These are phyloP conservation scores for Amanita polypyramis DNA, from an alignment of 768 basidiomycete genomes.

Conservation along the genomic window DNA sequence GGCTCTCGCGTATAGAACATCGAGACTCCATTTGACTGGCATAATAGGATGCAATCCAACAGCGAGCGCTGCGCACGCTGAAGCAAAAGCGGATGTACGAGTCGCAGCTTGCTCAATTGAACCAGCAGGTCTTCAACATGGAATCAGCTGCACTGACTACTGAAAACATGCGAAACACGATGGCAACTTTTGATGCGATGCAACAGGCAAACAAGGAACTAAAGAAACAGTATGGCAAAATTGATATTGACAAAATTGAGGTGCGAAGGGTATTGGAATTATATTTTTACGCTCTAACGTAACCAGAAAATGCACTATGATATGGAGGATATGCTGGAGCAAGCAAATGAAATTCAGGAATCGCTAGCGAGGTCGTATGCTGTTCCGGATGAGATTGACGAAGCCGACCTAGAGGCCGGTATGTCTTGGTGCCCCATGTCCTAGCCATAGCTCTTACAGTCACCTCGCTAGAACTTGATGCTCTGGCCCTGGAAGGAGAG, in stretches of 20 bases:
- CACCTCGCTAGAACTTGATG: slow-evolving; percentile 69
- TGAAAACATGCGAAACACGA: slow-evolving; percentile 97
- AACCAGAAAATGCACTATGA: slow-evolving; percentile 87
- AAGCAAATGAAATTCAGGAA: slow-evolving; percentile 97
- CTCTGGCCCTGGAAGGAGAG: slow-evolving; percentile 84
- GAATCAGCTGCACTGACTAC: slow-evolving; percentile 91
- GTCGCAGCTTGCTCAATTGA: slow-evolving; percentile 76
- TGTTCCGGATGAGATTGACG: slow-evolving; percentile 95
- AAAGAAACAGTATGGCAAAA: slow-evolving; percentile 93
- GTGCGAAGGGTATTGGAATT: slow-evolving; percentile 17
- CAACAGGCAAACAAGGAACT: slow-evolving; percentile 92
- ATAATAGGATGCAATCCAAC: slow-evolving; percentile 75
- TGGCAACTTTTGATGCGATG: slow-evolving; percentile 98
- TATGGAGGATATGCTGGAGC: slow-evolving; percentile 95
- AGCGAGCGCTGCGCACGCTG: slow-evolving; percentile 85
- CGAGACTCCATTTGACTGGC: not conserved
- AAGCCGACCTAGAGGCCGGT: slow-evolving; percentile 96
- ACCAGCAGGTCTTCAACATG: slow-evolving; percentile 98
- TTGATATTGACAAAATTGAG: slow-evolving; percentile 98
- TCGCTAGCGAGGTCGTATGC: slow-evolving; percentile 87
- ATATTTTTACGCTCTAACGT: not conserved
- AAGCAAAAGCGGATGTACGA: slow-evolving; percentile 98
- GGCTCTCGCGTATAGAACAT: slow-evolving; percentile 19
- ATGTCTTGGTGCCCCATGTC: slow-evolving; percentile 13
- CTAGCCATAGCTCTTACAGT: not conserved